A percentile compares a stretch with the other conserved stretches of the same genome.
These are phyloP conservation scores for Guadua angustifolia DNA, from an alignment of 176 grass and related monocot species.

Conservation along the genomic window DNA sequence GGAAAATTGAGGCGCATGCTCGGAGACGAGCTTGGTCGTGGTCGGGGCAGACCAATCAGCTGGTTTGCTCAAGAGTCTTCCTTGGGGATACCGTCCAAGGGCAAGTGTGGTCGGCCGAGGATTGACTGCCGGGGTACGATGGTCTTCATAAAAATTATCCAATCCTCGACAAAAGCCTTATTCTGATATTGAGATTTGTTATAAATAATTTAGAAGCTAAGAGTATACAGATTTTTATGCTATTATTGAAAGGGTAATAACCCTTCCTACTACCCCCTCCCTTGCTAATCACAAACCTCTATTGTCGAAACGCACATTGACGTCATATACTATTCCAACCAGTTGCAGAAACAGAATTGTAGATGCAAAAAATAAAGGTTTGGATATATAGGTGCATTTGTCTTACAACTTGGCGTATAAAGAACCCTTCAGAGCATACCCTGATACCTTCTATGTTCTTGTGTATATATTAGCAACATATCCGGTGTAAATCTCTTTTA, in stretches of 20 bases:
- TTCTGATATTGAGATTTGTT: neutral
- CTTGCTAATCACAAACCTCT: neutral
- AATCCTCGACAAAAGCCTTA: no score
- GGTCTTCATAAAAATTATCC: no score
- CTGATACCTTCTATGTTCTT: constrained; percentile 18
- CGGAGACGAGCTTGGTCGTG: no score
- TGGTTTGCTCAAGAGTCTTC: no score
- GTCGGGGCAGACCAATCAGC: no score
- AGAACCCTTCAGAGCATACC: constrained; percentile 36
- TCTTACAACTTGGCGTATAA: constrained; percentile 31
- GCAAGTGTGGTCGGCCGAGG: no score
- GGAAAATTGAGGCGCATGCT: no score
- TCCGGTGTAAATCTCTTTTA: no score
- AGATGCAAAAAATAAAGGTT: constrained; percentile 6
- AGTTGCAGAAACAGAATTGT: neutral
- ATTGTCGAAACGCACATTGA: constrained; percentile 24
- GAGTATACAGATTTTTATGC: neutral
- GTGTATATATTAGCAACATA: neutral
- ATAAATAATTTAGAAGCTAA: neutral
- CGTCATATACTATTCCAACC: neutral
- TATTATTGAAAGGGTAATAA: neutral
- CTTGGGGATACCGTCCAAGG: no score
- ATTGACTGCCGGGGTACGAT: no score
- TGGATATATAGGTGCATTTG: constrained; percentile 8
- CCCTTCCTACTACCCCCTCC: neutral